Conservation (phyloP, 163 green algal species). For the Volvox carteri region DNA sequence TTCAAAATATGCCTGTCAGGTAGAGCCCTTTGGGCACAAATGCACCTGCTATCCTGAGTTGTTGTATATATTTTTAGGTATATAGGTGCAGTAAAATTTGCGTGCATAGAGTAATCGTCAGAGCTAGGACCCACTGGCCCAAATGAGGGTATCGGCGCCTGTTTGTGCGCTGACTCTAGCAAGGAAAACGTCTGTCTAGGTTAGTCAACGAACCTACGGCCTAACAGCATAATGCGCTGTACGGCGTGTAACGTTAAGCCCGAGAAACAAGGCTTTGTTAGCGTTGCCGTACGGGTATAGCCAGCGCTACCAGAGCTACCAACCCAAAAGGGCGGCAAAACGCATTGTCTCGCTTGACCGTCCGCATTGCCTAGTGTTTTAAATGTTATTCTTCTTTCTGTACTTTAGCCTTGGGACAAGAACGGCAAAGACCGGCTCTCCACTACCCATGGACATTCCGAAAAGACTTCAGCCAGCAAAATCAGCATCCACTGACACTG, state of each 20-base stretch:
- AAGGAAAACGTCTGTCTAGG: not conserved
- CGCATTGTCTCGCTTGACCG: not conserved
- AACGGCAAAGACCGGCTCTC: not conserved
- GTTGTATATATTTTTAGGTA: not conserved
- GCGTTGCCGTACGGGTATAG: slow-evolving; percentile 23
- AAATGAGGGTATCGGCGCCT: not conserved
- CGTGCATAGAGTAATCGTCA: not conserved
- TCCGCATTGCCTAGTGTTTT: too few species aligned
- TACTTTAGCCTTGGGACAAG: not conserved
- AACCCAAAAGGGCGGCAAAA: slow-evolving; percentile 9
- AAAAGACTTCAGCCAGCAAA: not conserved
- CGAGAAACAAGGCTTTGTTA: not conserved
- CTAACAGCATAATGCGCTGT: not conserved
- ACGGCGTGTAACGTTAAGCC: slow-evolving; percentile 8
- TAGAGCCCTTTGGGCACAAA: not conserved
- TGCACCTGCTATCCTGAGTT: not conserved
- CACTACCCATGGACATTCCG: not conserved
- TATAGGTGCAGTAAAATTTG: not conserved
- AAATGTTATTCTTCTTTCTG: too few species aligned
- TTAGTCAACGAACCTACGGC: not conserved
- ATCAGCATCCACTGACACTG: too few species aligned
- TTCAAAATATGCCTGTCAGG: not conserved
- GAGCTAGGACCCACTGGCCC: slow-evolving; percentile 9
- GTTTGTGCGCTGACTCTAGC: not conserved
- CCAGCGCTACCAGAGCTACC: slow-evolving; percentile 18